These are phyloP conservation scores for Talaromyces atroroseus DNA, from an alignment of 2,329 filamentous ascomycete genomes.

Conservation along the genomic window DNA sequence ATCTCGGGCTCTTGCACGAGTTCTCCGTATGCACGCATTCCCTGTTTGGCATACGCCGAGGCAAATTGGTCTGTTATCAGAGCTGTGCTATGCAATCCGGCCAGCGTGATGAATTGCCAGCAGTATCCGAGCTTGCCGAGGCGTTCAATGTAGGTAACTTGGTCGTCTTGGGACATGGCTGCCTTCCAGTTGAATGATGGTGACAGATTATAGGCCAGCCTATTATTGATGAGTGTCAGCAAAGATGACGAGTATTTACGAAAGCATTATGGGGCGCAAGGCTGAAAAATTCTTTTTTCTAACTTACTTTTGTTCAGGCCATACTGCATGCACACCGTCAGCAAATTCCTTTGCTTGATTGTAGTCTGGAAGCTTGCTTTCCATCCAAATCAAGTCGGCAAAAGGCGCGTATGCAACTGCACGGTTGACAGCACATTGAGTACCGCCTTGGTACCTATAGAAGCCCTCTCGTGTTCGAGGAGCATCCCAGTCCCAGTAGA, in stretches of 20 bases:
- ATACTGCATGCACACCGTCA: conserved; percentile 84
- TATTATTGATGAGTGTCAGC: conserved; percentile 29
- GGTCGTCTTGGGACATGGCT: conserved; percentile 83
- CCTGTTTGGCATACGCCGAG: conserved; percentile 69
- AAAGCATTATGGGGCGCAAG: no score
- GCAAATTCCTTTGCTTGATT: conserved; percentile 90
- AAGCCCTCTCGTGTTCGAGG: conserved; percentile 89
- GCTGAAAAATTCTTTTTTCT: not conserved
- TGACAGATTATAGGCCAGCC: conserved; percentile 94
- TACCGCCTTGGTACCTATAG: conserved; percentile 89
- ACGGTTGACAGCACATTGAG: conserved; percentile 83
- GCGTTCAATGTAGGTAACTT: conserved; percentile 94
- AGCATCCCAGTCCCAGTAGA: conserved; percentile 94
- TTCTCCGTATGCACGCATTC: conserved; percentile 96
- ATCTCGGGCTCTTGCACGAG: conserved; percentile 98
- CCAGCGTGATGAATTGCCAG: conserved; percentile 99
- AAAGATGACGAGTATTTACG: not conserved
- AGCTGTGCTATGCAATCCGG: conserved; percentile 90
- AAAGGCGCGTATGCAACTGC: conserved; percentile 89
- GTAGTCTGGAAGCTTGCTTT: conserved; percentile 92
- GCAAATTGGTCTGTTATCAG: conserved; percentile 88
- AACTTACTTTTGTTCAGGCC: conserved; percentile 89
- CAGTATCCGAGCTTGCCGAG: conserved; percentile 87
- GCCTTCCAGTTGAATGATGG: conserved; percentile 99
- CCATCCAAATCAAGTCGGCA: conserved; percentile 98